Base-by-base conservation (phyloP, 441 rosid species). In the Viola pubescens region DNA sequence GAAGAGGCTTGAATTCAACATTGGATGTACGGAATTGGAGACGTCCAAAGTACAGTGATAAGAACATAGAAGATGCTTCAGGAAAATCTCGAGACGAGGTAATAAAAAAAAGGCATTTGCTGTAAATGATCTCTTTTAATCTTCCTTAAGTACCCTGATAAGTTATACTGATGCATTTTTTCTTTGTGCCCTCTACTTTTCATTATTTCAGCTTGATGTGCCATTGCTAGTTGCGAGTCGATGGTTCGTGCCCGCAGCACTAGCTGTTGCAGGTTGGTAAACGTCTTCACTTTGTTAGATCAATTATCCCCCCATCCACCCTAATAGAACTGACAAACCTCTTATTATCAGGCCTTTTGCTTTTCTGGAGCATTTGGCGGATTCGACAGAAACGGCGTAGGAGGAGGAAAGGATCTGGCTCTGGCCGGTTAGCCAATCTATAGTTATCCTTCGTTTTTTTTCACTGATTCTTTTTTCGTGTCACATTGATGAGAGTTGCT, bases 61-160 rank as follows among this genome's bases (percentile, higher is more conserved):
- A 73, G 59, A 61, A 49, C 52, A 74, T 67, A 64, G 70, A 64
- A 8, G 82, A 81, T 58, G 63, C 76, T 16, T 69, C 70, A 12
- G 82, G 79, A 68, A 83, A 73, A 40, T 75, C 77, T 46, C 49
- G 78, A 56, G 96, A 91, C 56, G 98, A 92, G 89, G 98, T 92
- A 72, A 68, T 67, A 68, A 52, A 26, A 6, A n/a, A 34, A 5
- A 43, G 1, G 46, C 34, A 26, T 2, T 2, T 2, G 34, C 34
- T 26, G 1, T 0, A 26, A 26, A 26, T 0, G 34, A 26, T 26
- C 34, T 26, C 34, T 26, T 26, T 26, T 26, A 26, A 0, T 26
- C 34, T 26, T 26, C 34, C 1, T 26, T 26, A 26, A 26, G 34
- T 48, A 39, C 7, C 8, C 6, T 39, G 7, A 7, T 9, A 6